Evolutionary conservation across 2,329 filamentous ascomycete genomes (phyloP).

Genomic region (Fusarium sp.): DNA sequence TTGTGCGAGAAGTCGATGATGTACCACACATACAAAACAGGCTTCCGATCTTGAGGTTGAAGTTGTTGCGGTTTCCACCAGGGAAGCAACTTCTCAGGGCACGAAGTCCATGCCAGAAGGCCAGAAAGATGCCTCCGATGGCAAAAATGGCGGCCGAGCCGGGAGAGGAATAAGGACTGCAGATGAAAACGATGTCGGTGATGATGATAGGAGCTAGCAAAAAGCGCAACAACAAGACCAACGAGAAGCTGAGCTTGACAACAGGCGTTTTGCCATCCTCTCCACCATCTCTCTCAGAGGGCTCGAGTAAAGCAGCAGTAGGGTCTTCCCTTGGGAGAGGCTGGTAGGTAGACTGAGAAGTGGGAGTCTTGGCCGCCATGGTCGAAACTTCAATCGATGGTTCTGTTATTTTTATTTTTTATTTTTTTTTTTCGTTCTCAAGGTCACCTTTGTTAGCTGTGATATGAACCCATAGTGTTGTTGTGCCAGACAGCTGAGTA

Average conservation of each 20-base stretch:
- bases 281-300: constrained; percentile 9
- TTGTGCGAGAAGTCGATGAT: background rate
- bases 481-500: constrained; percentile 8
- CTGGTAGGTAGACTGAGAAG: constrained; percentile 25
- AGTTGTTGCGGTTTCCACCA: constrained; percentile 24
- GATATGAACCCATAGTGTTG: background rate
- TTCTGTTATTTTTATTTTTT: background rate
- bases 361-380: constrained; percentile 36
- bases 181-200: constrained; percentile 30
- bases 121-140: constrained; percentile 24
- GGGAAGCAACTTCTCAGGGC: constrained; percentile 21
- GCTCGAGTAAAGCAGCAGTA: constrained; percentile 31
- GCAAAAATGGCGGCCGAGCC: constrained; percentile 24
- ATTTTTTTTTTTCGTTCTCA: background rate
- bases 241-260: constrained; percentile 34
- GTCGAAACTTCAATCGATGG: background rate
- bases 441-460: background rate
- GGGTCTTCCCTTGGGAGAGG: constrained; percentile 37
- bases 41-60: constrained; percentile 43
- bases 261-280: constrained; percentile 27
- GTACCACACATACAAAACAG: constrained; percentile 39
- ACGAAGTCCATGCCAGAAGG: constrained; percentile 27
- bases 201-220: constrained; percentile 31
- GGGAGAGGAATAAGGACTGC: background rate
- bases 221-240: constrained; percentile 32